Percentiles rank a stretch among this genome's conserved stretches.
These are phyloP conservation scores for Haematococcus lacustris DNA, from an alignment of 139 green algal genomes.

Conservation along the genomic window DNA sequence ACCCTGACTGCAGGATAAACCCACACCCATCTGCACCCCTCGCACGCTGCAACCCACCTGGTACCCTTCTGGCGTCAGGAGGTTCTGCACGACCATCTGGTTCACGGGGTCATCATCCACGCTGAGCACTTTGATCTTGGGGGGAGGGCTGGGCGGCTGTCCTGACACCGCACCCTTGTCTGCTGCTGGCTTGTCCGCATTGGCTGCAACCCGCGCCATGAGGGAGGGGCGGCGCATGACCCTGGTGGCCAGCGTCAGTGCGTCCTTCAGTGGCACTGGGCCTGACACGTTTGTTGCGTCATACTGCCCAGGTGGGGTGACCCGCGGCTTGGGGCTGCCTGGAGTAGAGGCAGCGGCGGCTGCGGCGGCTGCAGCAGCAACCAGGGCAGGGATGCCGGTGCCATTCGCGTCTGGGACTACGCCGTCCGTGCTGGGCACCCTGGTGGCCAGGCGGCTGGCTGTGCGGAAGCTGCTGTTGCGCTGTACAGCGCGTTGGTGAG, in stretches of 20 bases:
- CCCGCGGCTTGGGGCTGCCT: too few species aligned
- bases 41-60: conserved; percentile 20
- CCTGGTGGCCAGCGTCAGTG: neutral
- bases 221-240: neutral
- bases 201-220: neutral
- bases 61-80: conserved; percentile 44
- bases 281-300: neutral
- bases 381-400: too few species aligned
- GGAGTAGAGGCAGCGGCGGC: too few species aligned
- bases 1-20: neutral
- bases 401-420: too few species aligned
- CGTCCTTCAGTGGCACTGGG: neutral
- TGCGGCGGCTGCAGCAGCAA: too few species aligned
- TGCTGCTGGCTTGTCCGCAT: neutral
- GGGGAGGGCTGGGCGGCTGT: too few species aligned
- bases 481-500: too few species aligned
- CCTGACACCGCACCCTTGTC: neutral
- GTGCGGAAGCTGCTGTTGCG: too few species aligned
- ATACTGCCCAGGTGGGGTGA: too few species aligned
- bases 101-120: conserved; percentile 62
- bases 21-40: neutral
- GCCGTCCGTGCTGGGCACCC: too few species aligned
- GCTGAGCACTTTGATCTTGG: conserved; percentile 25
- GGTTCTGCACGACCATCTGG: conserved; percentile 58
- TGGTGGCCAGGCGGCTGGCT: too few species aligned